Percentiles rank a stretch among this genome's conserved stretches.
phyloP scores from a whole-genome alignment of 495 filamentous ascomycete genomes.

The Pyronema domesticum region DNA sequence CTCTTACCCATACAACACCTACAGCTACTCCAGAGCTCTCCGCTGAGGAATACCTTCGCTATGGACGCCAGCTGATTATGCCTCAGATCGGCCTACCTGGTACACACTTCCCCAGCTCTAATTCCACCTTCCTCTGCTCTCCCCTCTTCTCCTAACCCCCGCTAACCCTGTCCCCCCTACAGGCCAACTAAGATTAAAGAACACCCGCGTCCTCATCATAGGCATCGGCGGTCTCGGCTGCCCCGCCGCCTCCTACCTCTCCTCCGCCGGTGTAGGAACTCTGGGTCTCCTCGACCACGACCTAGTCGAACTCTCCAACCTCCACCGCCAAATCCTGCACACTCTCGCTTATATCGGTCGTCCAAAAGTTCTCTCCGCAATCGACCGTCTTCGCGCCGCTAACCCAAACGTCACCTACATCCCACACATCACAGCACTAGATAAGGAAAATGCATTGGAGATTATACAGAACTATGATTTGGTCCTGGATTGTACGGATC shows the following conservation, averaged over 20 bases:
- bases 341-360: slow-evolving; percentile 49
- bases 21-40: background rate
- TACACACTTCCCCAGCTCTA: slow-evolving; percentile 20
- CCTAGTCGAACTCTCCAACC: slow-evolving; percentile 70
- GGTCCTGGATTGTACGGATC: slow-evolving; percentile 76
- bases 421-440: slow-evolving; percentile 26
- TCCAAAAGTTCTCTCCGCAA: slow-evolving; percentile 65
- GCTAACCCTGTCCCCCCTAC: background rate
- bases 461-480: slow-evolving; percentile 44
- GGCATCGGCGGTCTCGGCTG: slow-evolving; percentile 86
- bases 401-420: slow-evolving; percentile 13
- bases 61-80: slow-evolving; percentile 85
- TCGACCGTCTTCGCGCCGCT: slow-evolving; percentile 38
- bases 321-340: slow-evolving; percentile 84
- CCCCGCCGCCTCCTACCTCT: slow-evolving; percentile 76
- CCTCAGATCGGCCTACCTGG: slow-evolving; percentile 66
- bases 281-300: slow-evolving; percentile 79
- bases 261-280: slow-evolving; percentile 69
- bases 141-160: slow-evolving; percentile 1
- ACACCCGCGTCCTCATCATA: slow-evolving; percentile 58
- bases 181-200: slow-evolving; percentile 67
- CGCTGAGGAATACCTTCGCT: slow-evolving; percentile 58
- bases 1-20: background rate
- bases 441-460: slow-evolving; percentile 26
- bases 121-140: background rate